Percentiles rank a stretch among this genome's conserved stretches.
Conservation (phyloP, 2,329 filamentous ascomycete species). For the Clonostachys byssicola region DNA sequence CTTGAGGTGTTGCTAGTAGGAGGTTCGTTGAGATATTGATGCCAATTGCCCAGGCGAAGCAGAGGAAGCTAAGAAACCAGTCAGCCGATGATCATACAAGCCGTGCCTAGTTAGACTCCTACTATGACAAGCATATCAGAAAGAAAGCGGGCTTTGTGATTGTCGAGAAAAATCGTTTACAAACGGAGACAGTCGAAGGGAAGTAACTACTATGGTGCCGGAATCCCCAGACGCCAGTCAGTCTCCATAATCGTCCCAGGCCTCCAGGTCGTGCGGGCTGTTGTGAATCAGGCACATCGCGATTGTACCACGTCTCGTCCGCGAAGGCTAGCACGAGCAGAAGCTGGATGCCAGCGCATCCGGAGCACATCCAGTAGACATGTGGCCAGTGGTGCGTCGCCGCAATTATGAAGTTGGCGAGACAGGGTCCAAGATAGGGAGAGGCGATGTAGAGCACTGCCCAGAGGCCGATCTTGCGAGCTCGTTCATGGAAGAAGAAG, state of each 20-base stretch:
- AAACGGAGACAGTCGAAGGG: too few species aligned
- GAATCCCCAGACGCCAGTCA: too few species aligned
- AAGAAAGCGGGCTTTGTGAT: too few species aligned
- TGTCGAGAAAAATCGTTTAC: too few species aligned
- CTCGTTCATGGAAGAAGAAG: constrained; percentile 57
- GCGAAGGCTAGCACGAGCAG: constrained; percentile 12
- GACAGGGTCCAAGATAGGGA: constrained; percentile 38
- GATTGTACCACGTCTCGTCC: too few species aligned
- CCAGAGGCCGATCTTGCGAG: constrained; percentile 44
- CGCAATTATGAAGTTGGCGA: constrained; percentile 43
- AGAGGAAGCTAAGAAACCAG: constrained; percentile 2
- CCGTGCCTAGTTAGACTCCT: too few species aligned
- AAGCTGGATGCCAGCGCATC: constrained; percentile 26
- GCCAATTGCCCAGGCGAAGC: constrained; percentile 45
- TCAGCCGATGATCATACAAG: constrained; percentile 8
- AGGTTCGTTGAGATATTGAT: constrained; percentile 53
- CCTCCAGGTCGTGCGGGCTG: too few species aligned
- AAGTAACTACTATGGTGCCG: too few species aligned
- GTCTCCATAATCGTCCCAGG: too few species aligned
- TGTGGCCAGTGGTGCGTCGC: constrained; percentile 34
- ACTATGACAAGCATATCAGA: too few species aligned
- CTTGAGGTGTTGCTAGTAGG: constrained; percentile 27
- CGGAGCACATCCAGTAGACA: constrained; percentile 42
- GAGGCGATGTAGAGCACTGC: constrained; percentile 32
- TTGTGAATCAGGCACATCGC: too few species aligned